Base-by-base conservation (phyloP, 83 land plant species). In the Picea abies region DNA sequence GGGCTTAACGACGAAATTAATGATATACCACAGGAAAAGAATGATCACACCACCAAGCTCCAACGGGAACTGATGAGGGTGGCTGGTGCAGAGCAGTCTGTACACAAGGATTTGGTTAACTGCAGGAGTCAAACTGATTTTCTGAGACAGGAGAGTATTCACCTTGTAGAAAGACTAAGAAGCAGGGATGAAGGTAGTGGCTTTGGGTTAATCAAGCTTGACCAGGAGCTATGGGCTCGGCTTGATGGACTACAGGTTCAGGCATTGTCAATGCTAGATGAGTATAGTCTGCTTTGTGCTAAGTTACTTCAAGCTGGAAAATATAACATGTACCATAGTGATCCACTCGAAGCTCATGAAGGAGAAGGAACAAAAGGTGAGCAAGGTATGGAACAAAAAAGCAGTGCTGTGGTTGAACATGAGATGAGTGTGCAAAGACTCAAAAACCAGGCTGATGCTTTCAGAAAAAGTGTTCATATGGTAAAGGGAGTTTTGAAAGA, bases 361-460 rank as follows among this genome's bases (percentile, higher is more conserved):
- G 23, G 6, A 60, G 81, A 83, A 67, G 66, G 22, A 60, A 29
- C 63, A 58, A 8, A 25, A 20, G 68, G 20, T 26, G 81, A 60
- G 14, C 14, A 52, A 0, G 61, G 63, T 20, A 63, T 37, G 68
- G 83, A 72, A 61, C 56, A 84, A 17, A 84, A 86, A 56, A 60
- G 71, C 4, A 83, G 82, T 69, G 80, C 78, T 49, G 11, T 88
- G 11, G 10, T 93, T 76, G 95, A 91, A 56, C 80, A 63, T 47
- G 91, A 82, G 22, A 69, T 84, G 83, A 93, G 86, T 79, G 26
- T 86, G n/a, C 90, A 91, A 69, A 92, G 79, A n/a, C 66, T 87
- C 5, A 86, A 81, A 78, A 85, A 86, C 62, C 84, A 85, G 44
- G 80, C 58, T 70, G 91, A 91, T 58, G 84, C 80, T 58, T 49